phyloP scores from a whole-genome alignment of 2,329 filamentous ascomycete species.

The Cladophialophora immunda region DNA sequence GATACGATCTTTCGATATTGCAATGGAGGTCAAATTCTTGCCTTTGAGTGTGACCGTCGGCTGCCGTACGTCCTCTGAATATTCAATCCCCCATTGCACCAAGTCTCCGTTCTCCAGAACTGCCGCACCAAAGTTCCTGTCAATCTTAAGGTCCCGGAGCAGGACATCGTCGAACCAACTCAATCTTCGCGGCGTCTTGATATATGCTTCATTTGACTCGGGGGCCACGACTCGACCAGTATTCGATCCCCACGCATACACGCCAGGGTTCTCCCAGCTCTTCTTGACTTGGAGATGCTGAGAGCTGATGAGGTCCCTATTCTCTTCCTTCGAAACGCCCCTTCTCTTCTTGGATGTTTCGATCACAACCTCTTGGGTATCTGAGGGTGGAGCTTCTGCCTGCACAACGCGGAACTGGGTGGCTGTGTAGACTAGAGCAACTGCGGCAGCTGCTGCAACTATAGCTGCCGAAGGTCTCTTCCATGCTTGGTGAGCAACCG shows the following conservation, averaged over 20 bases:
- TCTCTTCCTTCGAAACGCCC: conserved; percentile 71
- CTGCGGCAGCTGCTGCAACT: conserved; percentile 52
- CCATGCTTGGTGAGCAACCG: conserved; percentile 30
- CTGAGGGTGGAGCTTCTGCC: conserved; percentile 57
- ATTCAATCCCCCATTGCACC: conserved; percentile 88
- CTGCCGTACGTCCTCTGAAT: conserved; percentile 68
- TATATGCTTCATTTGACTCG: conserved; percentile 75
- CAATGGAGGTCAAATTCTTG: conserved; percentile 79
- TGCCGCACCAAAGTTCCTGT: conserved; percentile 81
- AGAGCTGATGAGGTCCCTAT: conserved; percentile 78
- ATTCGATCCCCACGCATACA: conserved; percentile 95
- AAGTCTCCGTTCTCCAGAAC: conserved; percentile 88
- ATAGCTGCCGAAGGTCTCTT: conserved; percentile 45
- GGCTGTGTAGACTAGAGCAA: conserved; percentile 49
- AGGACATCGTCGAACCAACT: conserved; percentile 83
- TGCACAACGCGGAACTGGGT: conserved; percentile 48
- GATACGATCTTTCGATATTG: conserved; percentile 82
- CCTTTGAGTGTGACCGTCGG: conserved; percentile 79
- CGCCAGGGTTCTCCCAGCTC: conserved; percentile 82
- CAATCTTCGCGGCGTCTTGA: conserved; percentile 83
- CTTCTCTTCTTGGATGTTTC: conserved; percentile 70
- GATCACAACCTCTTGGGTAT: conserved; percentile 68
- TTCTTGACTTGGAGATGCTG: conserved; percentile 88
- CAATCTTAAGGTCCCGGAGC: conserved; percentile 86
- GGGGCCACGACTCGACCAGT: conserved; percentile 84